Evolutionary conservation across 768 basidiomycete species (phyloP).

Genomic region (Xerocomellus dryophilus): DNA sequence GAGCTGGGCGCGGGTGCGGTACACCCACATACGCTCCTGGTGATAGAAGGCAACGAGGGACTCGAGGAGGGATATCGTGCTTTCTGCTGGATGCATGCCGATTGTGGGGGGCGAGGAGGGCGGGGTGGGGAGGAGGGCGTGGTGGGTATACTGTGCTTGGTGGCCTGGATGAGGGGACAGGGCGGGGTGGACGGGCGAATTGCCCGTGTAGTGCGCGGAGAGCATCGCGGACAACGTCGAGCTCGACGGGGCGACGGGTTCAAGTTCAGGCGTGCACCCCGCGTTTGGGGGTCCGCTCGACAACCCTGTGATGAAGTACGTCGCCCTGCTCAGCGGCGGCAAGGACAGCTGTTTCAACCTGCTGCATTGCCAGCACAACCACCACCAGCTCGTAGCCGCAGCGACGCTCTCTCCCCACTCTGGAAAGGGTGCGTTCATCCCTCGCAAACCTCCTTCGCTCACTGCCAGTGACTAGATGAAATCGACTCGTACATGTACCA

Average conservation of each 20-base stretch:
- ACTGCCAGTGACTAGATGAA: conserved; percentile 65
- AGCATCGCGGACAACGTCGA: conserved; percentile 57
- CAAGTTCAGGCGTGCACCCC: conserved; percentile 6
- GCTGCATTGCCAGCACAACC: conserved; percentile 79
- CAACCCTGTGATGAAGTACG: conserved; percentile 70
- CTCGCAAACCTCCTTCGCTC: neutral
- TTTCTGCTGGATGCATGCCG: conserved; percentile 37
- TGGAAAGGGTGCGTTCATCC: conserved; percentile 66
- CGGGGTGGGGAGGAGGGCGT: conserved; percentile 34
- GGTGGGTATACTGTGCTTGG: conserved; percentile 21
- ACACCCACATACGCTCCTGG: conserved; percentile 69
- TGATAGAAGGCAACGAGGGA: conserved; percentile 66
- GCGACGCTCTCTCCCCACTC: conserved; percentile 82
- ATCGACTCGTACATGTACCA: conserved; percentile 98
- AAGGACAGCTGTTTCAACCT: conserved; percentile 98
- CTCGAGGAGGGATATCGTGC: conserved; percentile 59
- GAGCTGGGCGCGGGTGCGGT: conserved; percentile 59
- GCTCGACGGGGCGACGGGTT: neutral
- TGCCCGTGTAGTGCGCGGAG: conserved; percentile 41
- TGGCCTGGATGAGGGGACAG: conserved; percentile 28
- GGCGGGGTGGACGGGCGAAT: conserved; percentile 23
- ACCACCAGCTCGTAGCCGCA: conserved; percentile 83
- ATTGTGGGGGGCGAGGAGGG: conserved; percentile 32
- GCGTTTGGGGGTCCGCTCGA: conserved; percentile 21
- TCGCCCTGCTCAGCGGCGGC: conserved; percentile 93